A percentile compares a stretch with the other conserved stretches of the same genome.
These are phyloP conservation scores for Aegilops longissima DNA, from an alignment of 176 grass and related monocot species.

Conservation along the genomic window DNA sequence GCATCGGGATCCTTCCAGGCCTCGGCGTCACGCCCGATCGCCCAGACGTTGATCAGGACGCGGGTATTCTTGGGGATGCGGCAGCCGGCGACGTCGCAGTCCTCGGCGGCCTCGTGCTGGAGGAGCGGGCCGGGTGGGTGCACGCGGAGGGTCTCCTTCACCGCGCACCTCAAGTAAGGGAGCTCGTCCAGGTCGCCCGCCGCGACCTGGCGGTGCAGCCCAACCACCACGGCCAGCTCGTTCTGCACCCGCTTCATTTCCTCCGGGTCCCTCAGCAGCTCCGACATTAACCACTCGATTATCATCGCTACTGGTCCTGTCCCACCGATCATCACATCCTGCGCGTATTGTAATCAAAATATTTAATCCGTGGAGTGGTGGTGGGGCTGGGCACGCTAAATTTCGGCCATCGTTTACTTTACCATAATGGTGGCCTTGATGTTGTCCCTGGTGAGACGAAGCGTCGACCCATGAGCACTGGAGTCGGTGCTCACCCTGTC, in stretches of 20 bases:
- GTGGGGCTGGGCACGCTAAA: neutral
- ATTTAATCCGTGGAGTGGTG: no score
- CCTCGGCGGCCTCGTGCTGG: conserved; percentile 51
- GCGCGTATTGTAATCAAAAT: neutral
- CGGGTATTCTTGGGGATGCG: conserved; percentile 38
- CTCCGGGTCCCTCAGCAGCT: conserved; percentile 49
- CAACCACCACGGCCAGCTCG: conserved; percentile 34
- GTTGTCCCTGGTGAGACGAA: conserved; percentile 47
- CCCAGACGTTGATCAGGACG: conserved; percentile 54
- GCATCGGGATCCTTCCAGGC: conserved; percentile 41
- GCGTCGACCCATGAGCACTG: conserved; percentile 22
- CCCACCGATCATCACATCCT: conserved; percentile 68
- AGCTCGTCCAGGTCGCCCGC: conserved; percentile 53
- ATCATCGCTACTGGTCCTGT: conserved; percentile 49
- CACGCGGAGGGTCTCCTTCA: conserved; percentile 58
- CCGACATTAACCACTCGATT: conserved; percentile 56
- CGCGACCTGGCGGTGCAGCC: conserved; percentile 35
- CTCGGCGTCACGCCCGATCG: conserved; percentile 44
- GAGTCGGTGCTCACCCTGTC: neutral
- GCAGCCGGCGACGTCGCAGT: conserved; percentile 40
- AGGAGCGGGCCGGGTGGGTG: conserved; percentile 54
- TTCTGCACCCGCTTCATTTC: conserved; percentile 38
- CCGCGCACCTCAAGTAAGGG: conserved; percentile 43
- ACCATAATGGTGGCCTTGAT: conserved; percentile 67
- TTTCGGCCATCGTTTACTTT: neutral